Conservation (phyloP, 2,329 filamentous ascomycete genomes). For the Cadophora sp. region DNA sequence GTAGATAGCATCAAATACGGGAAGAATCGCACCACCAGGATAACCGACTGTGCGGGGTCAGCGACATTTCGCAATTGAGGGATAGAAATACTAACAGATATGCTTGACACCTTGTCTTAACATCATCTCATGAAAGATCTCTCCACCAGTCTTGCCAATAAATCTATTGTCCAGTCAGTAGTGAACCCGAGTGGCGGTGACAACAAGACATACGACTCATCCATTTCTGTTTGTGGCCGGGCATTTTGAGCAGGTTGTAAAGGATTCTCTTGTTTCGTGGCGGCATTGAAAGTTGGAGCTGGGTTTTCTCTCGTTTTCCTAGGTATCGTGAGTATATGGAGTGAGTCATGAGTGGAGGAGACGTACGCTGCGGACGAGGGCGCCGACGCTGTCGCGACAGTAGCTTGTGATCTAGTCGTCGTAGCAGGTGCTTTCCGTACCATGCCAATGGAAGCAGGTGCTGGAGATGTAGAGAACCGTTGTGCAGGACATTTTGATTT, state of each 20-base stretch:
- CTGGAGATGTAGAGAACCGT: slow-evolving; percentile 52
- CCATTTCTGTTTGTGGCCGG: slow-evolving; percentile 65
- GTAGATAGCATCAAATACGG: slow-evolving; percentile 98
- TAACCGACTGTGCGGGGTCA: slow-evolving; percentile 70
- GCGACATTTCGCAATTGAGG: slow-evolving; percentile 17
- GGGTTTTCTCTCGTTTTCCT: slow-evolving; percentile 66
- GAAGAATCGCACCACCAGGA: slow-evolving; percentile 93
- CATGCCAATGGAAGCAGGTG: slow-evolving; percentile 41
- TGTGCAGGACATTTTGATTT: slow-evolving; percentile 40
- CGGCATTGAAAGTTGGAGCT: slow-evolving; percentile 65
- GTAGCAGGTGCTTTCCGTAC: slow-evolving; percentile 49
- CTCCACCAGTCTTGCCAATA: slow-evolving; percentile 91
- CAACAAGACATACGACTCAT: slow-evolving; percentile 74
- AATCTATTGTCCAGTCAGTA: slow-evolving; percentile 60
- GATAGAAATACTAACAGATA: slow-evolving; percentile 72
- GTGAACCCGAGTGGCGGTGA: slow-evolving; percentile 28
- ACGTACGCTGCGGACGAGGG: slow-evolving; percentile 40
- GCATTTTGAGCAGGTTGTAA: slow-evolving; percentile 71
- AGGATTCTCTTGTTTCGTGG: slow-evolving; percentile 58
- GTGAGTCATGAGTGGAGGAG: slow-evolving; percentile 32
- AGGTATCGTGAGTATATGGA: slow-evolving; percentile 40
- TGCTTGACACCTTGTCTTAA: slow-evolving; percentile 89
- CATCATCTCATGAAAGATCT: slow-evolving; percentile 99
- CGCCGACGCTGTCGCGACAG: slow-evolving; percentile 50
- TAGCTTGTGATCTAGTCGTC: slow-evolving; percentile 56